These are phyloP conservation scores for Parascedosporium putredinis DNA, from an alignment of 2,329 filamentous ascomycete genomes.

Conservation along the genomic window DNA sequence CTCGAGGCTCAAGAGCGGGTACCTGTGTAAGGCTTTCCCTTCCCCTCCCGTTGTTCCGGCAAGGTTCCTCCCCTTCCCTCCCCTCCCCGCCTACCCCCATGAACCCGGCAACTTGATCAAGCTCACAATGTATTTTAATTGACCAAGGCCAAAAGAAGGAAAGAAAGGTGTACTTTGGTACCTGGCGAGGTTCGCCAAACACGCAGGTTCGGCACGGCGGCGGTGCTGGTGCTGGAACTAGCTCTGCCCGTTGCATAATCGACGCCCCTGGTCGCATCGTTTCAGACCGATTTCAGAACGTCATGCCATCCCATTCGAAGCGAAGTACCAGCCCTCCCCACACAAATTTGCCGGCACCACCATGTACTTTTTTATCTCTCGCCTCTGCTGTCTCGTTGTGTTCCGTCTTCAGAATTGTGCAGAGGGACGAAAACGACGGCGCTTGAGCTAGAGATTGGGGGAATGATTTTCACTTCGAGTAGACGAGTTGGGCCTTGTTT, in stretches of 20 bases:
- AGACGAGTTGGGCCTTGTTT: not conserved
- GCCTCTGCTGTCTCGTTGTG: no score
- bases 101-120: no score
- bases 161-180: no score
- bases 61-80: no score
- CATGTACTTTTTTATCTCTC: not conserved
- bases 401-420: no score
- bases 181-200: not conserved
- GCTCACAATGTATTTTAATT: no score
- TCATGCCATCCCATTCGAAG: not conserved
- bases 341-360: not conserved
- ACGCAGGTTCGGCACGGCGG: not conserved
- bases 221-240: not conserved
- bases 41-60: no score
- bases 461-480: constrained; percentile 3
- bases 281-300: constrained; percentile 2
- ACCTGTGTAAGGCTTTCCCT: no score
- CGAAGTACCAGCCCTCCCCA: not conserved
- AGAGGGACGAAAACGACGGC: not conserved
- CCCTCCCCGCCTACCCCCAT: no score
- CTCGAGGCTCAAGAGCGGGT: no score
- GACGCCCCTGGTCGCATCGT: not conserved
- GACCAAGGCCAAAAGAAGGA: no score
- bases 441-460: not conserved
- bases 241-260: not conserved